Evolutionary conservation across 1,284 basidiomycete species (phyloP).

Genomic region (Sanguinoderma infundibulare): DNA sequence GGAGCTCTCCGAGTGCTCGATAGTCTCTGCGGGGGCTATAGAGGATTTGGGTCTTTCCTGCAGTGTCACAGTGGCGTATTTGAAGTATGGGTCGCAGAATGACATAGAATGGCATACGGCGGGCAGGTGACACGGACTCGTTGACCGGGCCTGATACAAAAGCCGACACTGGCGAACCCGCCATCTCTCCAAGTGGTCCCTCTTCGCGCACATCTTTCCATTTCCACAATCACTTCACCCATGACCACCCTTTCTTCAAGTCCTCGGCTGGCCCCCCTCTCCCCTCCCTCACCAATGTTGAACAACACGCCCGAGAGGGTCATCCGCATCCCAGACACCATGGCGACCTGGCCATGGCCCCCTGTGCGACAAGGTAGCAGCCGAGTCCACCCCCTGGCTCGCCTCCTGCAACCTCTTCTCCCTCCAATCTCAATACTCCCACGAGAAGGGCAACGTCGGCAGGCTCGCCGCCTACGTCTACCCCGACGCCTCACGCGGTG

Average conservation of each 20-base stretch:
- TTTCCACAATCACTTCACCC: no score
- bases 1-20: no score
- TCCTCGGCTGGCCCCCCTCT: no score
- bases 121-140: no score
- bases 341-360: slow-evolving; percentile 24
- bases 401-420: slow-evolving; percentile 35
- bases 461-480: slow-evolving; percentile 32
- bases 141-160: no score
- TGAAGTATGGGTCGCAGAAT: no score
- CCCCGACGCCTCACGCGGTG: slow-evolving; percentile 27
- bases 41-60: no score
- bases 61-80: no score
- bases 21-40: no score
- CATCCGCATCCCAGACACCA: slow-evolving; percentile 20
- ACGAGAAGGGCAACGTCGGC: slow-evolving; percentile 39
- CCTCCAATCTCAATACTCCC: slow-evolving; percentile 34
- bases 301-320: background rate
- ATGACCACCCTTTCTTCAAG: background rate
- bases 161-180: no score
- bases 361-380: slow-evolving; percentile 30
- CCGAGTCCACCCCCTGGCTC: slow-evolving; percentile 38
- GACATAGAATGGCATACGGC: no score
- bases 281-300: background rate
- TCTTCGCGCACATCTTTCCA: background rate
- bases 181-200: no score